phyloP scores from a whole-genome alignment of 768 basidiomycete species.

The Tephrocybe rancida region DNA sequence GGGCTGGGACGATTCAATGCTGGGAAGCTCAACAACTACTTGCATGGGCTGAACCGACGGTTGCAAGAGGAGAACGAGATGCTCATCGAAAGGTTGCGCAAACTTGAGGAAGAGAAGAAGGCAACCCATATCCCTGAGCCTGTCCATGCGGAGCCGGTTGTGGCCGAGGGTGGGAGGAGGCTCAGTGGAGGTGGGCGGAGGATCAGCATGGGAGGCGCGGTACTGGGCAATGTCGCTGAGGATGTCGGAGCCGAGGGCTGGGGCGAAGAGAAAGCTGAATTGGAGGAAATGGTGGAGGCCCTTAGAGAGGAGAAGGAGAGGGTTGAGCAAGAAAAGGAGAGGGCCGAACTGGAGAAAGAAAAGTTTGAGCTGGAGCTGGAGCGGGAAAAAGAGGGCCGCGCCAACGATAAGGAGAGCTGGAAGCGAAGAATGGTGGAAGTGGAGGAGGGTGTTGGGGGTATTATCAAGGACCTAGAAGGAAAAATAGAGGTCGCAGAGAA shows the following conservation, averaged over 20 bases:
- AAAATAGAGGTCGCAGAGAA: slow-evolving; percentile 56
- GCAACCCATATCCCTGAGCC: slow-evolving; percentile 26
- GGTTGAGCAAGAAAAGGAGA: slow-evolving; percentile 46
- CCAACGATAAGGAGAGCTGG: slow-evolving; percentile 70
- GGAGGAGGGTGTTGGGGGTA: slow-evolving; percentile 66
- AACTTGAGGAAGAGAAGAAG: slow-evolving; percentile 53
- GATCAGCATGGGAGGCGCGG: slow-evolving; percentile 51
- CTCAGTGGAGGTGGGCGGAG: slow-evolving; percentile 46
- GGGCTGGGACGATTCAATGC: slow-evolving; percentile 84
- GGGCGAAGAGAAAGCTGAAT: slow-evolving; percentile 69
- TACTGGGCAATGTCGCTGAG: slow-evolving; percentile 64
- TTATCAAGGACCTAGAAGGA: slow-evolving; percentile 65
- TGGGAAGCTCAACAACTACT: slow-evolving; percentile 80
- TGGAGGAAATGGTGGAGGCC: slow-evolving; percentile 53
- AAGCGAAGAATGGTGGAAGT: slow-evolving; percentile 72
- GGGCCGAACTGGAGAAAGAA: slow-evolving; percentile 45
- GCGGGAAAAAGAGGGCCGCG: slow-evolving; percentile 58
- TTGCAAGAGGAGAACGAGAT: slow-evolving; percentile 85
- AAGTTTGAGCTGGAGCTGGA: slow-evolving; percentile 48
- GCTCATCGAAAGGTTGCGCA: slow-evolving; percentile 55
- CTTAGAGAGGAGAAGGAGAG: slow-evolving; percentile 51
- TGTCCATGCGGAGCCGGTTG: slow-evolving; percentile 21
- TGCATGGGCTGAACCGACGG: slow-evolving; percentile 82
- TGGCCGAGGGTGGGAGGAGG: slow-evolving; percentile 30
- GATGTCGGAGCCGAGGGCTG: slow-evolving; percentile 65